phyloP scores from a whole-genome alignment of 345 rosid species.

The Eutrema heterophyllum region DNA sequence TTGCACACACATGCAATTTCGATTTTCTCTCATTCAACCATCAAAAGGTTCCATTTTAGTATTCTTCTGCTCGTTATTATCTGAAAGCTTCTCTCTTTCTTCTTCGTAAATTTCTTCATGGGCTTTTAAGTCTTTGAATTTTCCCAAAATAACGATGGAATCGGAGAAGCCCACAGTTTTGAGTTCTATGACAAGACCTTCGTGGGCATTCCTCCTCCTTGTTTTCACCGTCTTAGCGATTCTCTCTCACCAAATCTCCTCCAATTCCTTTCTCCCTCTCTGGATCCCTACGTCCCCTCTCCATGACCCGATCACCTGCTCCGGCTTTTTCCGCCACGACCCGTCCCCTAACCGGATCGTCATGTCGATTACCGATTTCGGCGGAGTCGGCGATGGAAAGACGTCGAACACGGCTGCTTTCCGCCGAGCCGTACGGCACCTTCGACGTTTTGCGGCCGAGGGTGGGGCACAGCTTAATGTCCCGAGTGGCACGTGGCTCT shows the following conservation, averaged over 20 bases:
- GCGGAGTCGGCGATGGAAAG: conserved; percentile 84
- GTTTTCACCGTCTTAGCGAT: conserved; percentile 45
- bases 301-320: conserved; percentile 33
- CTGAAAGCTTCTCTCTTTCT: too few species aligned
- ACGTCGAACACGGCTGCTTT: conserved; percentile 77
- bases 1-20: conserved; percentile 27
- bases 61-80: conserved; percentile 8
- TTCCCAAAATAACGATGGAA: conserved; percentile 37
- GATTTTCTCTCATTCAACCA: background rate
- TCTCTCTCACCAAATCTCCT: conserved; percentile 57
- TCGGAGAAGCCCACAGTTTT: conserved; percentile 32
- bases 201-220: conserved; percentile 50
- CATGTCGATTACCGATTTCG: conserved; percentile 76
- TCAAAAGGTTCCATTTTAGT: background rate
- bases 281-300: conserved; percentile 3
- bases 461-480: conserved; percentile 84
- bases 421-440: conserved; percentile 52
- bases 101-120: too few species aligned
- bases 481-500: conserved; percentile 75
- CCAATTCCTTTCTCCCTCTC: conserved; percentile 38
- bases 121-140: conserved; percentile 6
- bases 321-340: conserved; percentile 9
- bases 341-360: conserved; percentile 44
- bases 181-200: conserved; percentile 34
- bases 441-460: conserved; percentile 37